Percentiles rank a stretch among this genome's conserved stretches.
Conservation (phyloP, 129 eudicot genomes). For the Flaveria linearis region DNA sequence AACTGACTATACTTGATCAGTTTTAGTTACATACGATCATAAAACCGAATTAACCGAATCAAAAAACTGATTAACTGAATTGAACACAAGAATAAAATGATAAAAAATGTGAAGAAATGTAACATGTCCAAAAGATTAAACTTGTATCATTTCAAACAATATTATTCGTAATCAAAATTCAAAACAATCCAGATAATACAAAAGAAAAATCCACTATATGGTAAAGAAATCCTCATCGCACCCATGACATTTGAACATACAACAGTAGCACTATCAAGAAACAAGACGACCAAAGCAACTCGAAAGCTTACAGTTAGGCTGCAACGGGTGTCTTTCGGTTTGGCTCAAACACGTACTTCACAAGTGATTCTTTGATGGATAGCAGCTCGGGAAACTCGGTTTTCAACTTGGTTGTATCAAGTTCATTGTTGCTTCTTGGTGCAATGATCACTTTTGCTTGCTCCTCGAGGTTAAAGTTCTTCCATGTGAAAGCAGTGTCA, state of each 20-base stretch:
- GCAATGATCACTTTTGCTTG: conserved; percentile 54
- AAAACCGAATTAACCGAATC: too few relatives aligned
- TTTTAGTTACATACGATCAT: too few relatives aligned
- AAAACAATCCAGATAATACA: conserved; percentile 6
- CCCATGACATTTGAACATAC: conserved; percentile 3
- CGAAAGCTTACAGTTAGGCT: conserved; percentile 14
- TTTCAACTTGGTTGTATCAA: conserved; percentile 58
- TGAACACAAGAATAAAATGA: not conserved
- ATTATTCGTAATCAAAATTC: conserved; percentile 25
- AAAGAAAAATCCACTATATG: conserved; percentile 16
- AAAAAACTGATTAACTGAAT: too few relatives aligned
- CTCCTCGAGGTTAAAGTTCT: conserved; percentile 52
- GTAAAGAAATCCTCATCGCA: conserved; percentile 12
- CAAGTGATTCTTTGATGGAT: conserved; percentile 48
- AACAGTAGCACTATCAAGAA: not conserved
- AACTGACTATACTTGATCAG: too few relatives aligned
- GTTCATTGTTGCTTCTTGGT: conserved; percentile 51
- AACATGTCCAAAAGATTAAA: conserved; percentile 6
- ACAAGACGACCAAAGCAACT: not conserved
- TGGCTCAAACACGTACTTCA: conserved; percentile 51
- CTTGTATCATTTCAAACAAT: conserved; percentile 26
- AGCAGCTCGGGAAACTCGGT: conserved; percentile 49
- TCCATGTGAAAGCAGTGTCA: conserved; percentile 38
- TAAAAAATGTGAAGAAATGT: not conserved
- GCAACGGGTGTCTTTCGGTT: conserved; percentile 41